Conservation (phyloP, 805 yeast species). For the Huiozyma sinensis region DNA sequence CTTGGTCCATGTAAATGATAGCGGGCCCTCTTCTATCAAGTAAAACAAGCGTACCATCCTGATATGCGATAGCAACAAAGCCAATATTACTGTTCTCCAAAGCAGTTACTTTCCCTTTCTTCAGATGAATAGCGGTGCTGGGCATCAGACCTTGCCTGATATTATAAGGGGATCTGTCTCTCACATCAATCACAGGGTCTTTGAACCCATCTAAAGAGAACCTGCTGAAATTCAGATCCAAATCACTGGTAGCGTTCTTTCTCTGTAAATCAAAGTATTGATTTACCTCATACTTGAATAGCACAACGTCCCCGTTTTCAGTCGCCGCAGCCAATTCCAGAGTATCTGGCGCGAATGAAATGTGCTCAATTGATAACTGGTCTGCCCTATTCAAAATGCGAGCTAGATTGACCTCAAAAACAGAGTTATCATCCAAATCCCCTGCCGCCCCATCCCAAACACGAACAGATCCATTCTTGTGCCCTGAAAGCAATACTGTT, state of each 20-base stretch:
- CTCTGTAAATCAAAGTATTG: conserved; percentile 30
- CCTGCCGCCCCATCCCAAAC: conserved; percentile 77
- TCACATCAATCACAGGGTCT: conserved; percentile 35
- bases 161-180: conserved; percentile 40
- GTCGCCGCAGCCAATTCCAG: conserved; percentile 64
- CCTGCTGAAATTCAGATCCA: conserved; percentile 20
- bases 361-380: conserved; percentile 38
- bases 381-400: conserved; percentile 36
- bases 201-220: conserved; percentile 13
- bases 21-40: conserved; percentile 79
- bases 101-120: conserved; percentile 44
- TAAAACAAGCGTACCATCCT: conserved; percentile 61
- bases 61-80: conserved; percentile 66
- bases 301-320: conserved; percentile 58
- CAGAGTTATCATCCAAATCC: conserved; percentile 50
- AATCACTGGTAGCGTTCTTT: conserved; percentile 5
- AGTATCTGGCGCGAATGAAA: conserved; percentile 71
- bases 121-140: conserved; percentile 34
- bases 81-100: conserved; percentile 66
- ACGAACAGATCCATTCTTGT: conserved; percentile 72
- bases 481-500: conserved; percentile 70
- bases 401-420: conserved; percentile 49
- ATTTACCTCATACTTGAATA: conserved; percentile 61
- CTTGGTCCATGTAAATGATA: conserved; percentile 37
- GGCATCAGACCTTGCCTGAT: conserved; percentile 57